Conservation (phyloP, 164 flowering plant genomes). For the Magnolia changhungtana region DNA sequence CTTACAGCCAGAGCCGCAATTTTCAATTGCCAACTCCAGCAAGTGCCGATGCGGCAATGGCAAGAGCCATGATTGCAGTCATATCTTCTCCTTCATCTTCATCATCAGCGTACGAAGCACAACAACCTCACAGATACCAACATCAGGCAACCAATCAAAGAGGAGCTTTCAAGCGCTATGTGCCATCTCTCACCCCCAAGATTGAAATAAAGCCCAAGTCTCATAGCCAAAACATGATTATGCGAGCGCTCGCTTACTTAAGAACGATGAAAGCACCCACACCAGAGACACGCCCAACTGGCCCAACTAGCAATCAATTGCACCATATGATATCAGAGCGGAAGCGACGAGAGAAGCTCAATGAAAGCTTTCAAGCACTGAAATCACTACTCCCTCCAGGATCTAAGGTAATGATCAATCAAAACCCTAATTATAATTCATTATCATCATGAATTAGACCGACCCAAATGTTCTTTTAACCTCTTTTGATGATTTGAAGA, state of each 20-base stretch:
- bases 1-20: conserved; percentile 10
- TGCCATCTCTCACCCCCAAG: conserved; percentile 9
- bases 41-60: conserved; percentile 45
- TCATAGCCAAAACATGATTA: conserved; percentile 33
- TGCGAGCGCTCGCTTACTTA: conserved; percentile 39
- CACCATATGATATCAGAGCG: conserved; percentile 88
- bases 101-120: conserved; percentile 9
- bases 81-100: conserved; percentile 50
- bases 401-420: conserved; percentile 52
- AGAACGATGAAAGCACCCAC: conserved; percentile 29
- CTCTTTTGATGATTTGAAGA: background rate
- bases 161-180: conserved; percentile 52
- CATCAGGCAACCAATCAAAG: background rate
- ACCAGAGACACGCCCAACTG: conserved; percentile 30
- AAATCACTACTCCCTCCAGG: conserved; percentile 78
- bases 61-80: conserved; percentile 61
- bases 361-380: conserved; percentile 67
- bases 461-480: background rate
- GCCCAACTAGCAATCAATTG: conserved; percentile 45
- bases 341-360: conserved; percentile 73
- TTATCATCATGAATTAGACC: background rate
- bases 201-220: conserved; percentile 7
- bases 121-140: background rate
- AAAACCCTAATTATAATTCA: background rate
- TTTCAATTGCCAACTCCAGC: conserved; percentile 27